phyloP scores from a whole-genome alignment of 1,284 basidiomycete genomes.

The Marasmius oreades region DNA sequence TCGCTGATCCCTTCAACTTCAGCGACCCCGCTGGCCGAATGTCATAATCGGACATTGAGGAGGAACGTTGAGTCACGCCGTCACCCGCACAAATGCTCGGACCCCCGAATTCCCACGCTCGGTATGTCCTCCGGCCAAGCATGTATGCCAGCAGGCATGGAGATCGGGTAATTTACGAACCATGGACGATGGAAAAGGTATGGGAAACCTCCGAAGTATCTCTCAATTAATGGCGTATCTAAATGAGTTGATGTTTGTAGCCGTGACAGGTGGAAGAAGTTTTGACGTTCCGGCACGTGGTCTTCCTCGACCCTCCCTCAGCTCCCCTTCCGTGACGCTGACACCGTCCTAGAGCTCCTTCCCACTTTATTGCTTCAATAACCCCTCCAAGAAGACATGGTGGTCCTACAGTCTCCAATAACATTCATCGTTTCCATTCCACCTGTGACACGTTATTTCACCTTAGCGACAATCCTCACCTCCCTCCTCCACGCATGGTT shows the following conservation, averaged over 20 bases:
- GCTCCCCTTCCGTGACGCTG: background rate
- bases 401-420: conserved; percentile 67
- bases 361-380: background rate
- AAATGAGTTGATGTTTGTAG: too few relatives aligned
- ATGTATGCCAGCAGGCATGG: too few relatives aligned
- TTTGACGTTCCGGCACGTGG: too few relatives aligned
- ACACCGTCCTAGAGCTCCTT: background rate
- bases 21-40: conserved; percentile 84
- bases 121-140: too few relatives aligned
- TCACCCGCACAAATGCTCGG: too few relatives aligned
- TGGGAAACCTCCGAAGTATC: too few relatives aligned
- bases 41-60: conserved; percentile 78
- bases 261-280: too few relatives aligned
- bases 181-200: too few relatives aligned
- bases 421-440: conserved; percentile 69
- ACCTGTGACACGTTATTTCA: conserved; percentile 76
- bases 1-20: conserved; percentile 84
- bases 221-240: too few relatives aligned
- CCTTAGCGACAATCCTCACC: conserved; percentile 60
- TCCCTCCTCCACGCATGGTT: conserved; percentile 69
- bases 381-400: conserved; percentile 44
- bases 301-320: background rate
- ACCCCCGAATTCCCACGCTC: too few relatives aligned
- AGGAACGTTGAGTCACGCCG: conserved; percentile 18
- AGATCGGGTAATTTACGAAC: too few relatives aligned